These are phyloP conservation scores for Wickerhamiella australiensis DNA, from an alignment of 805 yeast species.

Conservation along the genomic window DNA sequence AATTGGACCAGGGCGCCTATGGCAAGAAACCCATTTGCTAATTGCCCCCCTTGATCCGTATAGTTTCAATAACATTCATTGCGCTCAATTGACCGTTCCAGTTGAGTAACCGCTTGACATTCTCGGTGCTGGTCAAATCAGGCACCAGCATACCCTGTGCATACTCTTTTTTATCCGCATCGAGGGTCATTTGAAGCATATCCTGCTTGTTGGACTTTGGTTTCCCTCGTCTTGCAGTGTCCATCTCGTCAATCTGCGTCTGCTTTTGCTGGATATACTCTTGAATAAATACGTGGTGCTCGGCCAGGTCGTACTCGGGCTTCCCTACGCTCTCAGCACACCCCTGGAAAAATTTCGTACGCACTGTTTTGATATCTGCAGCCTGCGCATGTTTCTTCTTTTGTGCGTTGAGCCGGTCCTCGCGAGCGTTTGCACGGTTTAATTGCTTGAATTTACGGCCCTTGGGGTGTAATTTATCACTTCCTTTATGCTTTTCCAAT, in stretches of 20 bases:
- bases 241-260: slow-evolving; percentile 57
- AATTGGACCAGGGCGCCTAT: no score
- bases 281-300: slow-evolving; percentile 48
- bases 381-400: slow-evolving; percentile 46
- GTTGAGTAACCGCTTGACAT: slow-evolving; percentile 45
- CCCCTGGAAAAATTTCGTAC: slow-evolving; percentile 16
- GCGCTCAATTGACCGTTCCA: slow-evolving; percentile 87
- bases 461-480: slow-evolving; percentile 59
- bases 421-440: slow-evolving; percentile 77
- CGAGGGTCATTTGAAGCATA: slow-evolving; percentile 46
- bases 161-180: slow-evolving; percentile 50
- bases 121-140: slow-evolving; percentile 48
- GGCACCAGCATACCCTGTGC: slow-evolving; percentile 60
- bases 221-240: slow-evolving; percentile 63
- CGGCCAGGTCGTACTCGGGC: slow-evolving; percentile 41
- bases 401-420: slow-evolving; percentile 50
- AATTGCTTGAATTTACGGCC: slow-evolving; percentile 81
- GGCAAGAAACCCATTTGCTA: neutral
- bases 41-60: neutral
- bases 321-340: slow-evolving; percentile 7
- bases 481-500: slow-evolving; percentile 44
- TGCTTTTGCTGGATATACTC: slow-evolving; percentile 54
- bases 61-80: slow-evolving; percentile 22
- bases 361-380: slow-evolving; percentile 24
- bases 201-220: slow-evolving; percentile 67